Conservation (phyloP, 164 flowering plant genomes). For the Malania oleifera region DNA sequence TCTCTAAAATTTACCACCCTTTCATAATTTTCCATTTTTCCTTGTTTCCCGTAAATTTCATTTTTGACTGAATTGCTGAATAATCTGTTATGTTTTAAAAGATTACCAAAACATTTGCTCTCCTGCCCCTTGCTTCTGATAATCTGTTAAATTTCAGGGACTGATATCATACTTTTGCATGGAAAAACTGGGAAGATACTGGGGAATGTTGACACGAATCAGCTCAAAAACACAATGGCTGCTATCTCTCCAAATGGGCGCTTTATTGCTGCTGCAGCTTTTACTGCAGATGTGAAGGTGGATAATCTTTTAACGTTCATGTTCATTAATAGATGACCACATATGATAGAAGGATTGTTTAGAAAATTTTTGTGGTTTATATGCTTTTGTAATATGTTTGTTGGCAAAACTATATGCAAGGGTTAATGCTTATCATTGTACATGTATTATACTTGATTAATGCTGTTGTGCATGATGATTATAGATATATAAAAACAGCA, state of each 20-base stretch:
- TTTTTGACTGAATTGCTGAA: too few relatives aligned
- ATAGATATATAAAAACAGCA: too few relatives aligned
- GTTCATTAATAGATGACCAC: not conserved
- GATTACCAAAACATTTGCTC: not conserved
- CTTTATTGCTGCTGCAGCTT: conserved; percentile 98
- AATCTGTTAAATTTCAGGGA: conserved; percentile 45
- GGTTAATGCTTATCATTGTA: too few relatives aligned
- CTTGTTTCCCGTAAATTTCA: too few relatives aligned
- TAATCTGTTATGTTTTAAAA: too few relatives aligned
- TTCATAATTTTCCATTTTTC: too few relatives aligned
- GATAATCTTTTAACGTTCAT: not conserved
- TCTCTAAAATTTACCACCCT: too few relatives aligned
- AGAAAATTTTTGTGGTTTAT: not conserved
- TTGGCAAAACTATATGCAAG: not conserved
- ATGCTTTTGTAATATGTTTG: not conserved
- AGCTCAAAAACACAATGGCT: conserved; percentile 91
- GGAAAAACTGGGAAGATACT: conserved; percentile 82
- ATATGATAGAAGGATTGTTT: not conserved
- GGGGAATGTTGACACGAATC: conserved; percentile 88
- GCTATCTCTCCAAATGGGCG: conserved; percentile 94
- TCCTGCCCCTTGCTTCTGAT: conserved; percentile 8
- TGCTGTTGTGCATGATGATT: too few relatives aligned
- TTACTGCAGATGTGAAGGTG: conserved; percentile 99
- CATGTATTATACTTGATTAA: not conserved
- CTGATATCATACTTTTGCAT: conserved; percentile 92